Evolutionary conservation across 1,139 yeast genomes (phyloP), one percentile per base, ranked within the genome.

Genomic region (Citeromyces hawaiiensis): DNA sequence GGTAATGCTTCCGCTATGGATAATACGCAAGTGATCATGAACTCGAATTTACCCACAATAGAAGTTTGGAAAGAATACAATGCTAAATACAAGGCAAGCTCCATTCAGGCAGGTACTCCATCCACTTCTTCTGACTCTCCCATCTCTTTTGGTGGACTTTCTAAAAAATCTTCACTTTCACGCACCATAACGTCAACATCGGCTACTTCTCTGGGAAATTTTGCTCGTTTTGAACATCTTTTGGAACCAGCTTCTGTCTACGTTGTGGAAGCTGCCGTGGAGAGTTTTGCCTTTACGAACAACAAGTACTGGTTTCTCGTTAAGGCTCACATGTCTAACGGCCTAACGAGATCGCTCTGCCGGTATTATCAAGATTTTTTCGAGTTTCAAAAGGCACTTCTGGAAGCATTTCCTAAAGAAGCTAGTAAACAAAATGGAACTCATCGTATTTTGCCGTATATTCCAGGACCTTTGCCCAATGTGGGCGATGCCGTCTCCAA

Each of bases 331-430:
- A 62, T 87, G 47, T 71, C 80, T 31, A 78, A 79, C 53, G 94
- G 94, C 8, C 68, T 70, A 42, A 61, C 63, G 32, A 70, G 96
- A 44, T 73, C 77, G 45, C 64, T 93, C 47, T 87, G 93, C 59
- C 72, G 98, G 47, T 88, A 74, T 60, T 93, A 93, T 59, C 96
- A 91, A 57, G 98, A 93, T 61, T 93, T 93, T 56, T 91, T 88
- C 58, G 96, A 91, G 59, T 73, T 88, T 54, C 98, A 93, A 57
- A 91, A 88, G 39, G 76, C 72, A 46, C 64, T 93, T 39, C 66
- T 91, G 42, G 94, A 83, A 51, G 69, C 80, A 37, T 91, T 83
- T 64, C 97, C 97, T 3, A 77, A 69, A 47, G 98, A 91, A 57
- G 95, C 97, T 4, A 97, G 97, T 4, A 79, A 87, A 48, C 75